These are phyloP conservation scores for Trichoderma gracile DNA, from an alignment of 2,329 filamentous ascomycete genomes.

Conservation along the genomic window DNA sequence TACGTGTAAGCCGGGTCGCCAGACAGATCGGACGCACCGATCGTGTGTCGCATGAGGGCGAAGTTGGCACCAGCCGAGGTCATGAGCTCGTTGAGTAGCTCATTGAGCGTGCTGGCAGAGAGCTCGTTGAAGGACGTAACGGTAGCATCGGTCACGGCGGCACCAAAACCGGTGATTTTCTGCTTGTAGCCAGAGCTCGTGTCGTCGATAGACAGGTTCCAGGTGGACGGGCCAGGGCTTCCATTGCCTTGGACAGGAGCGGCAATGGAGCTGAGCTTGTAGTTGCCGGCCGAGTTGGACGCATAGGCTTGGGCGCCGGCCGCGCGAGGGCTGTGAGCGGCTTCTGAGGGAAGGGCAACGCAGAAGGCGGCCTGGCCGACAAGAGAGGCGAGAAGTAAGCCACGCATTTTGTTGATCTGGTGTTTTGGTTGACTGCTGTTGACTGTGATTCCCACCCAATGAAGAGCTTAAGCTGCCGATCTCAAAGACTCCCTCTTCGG, in stretches of 20 bases:
- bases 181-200: constrained; percentile 42
- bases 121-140: constrained; percentile 41
- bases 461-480: constrained; percentile 14
- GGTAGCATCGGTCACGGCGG: constrained; percentile 44
- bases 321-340: constrained; percentile 7
- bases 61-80: constrained; percentile 41
- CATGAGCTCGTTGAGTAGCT: constrained; percentile 41
- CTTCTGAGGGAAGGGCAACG: constrained; percentile 17
- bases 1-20: constrained; percentile 43
- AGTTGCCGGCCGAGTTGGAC: constrained; percentile 41
- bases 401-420: constrained; percentile 19
- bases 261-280: constrained; percentile 38
- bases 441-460: constrained; percentile 3
- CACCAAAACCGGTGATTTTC: constrained; percentile 43
- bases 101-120: constrained; percentile 33
- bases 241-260: constrained; percentile 40
- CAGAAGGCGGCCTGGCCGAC: constrained; percentile 18
- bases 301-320: constrained; percentile 33
- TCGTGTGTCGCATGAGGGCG: constrained; percentile 42
- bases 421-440: not conserved
- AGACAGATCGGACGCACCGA: constrained; percentile 43
- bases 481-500: not conserved
- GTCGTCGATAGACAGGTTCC: constrained; percentile 43
- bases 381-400: constrained; percentile 15
- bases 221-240: constrained; percentile 39